phyloP scores from a whole-genome alignment of 208 protist species.

The Wallacemonas rigidus region DNA sequence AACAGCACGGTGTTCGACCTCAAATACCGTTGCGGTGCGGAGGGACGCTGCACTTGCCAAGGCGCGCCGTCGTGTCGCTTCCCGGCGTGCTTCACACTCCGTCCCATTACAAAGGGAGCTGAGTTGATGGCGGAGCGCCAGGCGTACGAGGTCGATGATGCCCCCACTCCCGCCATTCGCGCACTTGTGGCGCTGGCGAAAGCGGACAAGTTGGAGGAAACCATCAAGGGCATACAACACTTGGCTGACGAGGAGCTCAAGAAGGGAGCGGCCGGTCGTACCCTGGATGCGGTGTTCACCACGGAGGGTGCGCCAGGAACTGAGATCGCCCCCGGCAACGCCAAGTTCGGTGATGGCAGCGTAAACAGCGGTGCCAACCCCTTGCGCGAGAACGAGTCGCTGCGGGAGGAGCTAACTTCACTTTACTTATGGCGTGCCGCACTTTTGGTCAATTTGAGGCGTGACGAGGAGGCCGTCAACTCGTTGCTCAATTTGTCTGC shows the following conservation, averaged over 20 bases:
- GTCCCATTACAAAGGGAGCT: constrained; percentile 73
- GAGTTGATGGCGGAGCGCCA: constrained; percentile 67
- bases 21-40: constrained; percentile 68
- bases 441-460: constrained; percentile 76
- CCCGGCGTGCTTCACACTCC: constrained; percentile 70
- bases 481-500: constrained; percentile 71
- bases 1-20: constrained; percentile 73
- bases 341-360: constrained; percentile 46
- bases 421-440: constrained; percentile 81
- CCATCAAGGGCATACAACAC: constrained; percentile 57
- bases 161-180: constrained; percentile 48
- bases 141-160: constrained; percentile 62
- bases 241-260: constrained; percentile 38
- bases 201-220: constrained; percentile 53
- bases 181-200: constrained; percentile 47
- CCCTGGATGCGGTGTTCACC: constrained; percentile 30
- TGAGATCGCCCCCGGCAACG: constrained; percentile 34
- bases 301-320: constrained; percentile 21
- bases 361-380: constrained; percentile 49
- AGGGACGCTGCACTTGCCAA: constrained; percentile 67
- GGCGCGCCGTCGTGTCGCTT: constrained; percentile 63
- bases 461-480: constrained; percentile 63
- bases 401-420: constrained; percentile 58
- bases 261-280: constrained; percentile 34
- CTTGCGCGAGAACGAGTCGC: constrained; percentile 38